A percentile compares a stretch with the other conserved stretches of the same genome.
phyloP scores from a whole-genome alignment of 305 asterid species.

The Andrographis paniculata region DNA sequence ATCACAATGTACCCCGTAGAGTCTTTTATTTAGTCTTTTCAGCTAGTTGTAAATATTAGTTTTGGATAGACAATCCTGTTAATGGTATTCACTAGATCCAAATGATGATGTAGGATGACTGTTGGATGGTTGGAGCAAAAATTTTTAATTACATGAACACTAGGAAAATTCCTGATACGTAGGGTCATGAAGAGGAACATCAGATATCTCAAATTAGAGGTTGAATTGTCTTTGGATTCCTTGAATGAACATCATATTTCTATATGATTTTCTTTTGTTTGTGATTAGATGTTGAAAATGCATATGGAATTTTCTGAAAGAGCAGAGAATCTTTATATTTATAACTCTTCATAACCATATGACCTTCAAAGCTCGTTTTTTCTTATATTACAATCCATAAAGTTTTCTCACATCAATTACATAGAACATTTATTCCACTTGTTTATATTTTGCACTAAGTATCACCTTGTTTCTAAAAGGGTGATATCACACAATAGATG shows the following conservation, averaged over 20 bases:
- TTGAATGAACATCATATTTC: too few relatives aligned
- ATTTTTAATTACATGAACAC: conserved; percentile 33
- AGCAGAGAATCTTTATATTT: too few relatives aligned
- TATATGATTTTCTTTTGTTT: too few relatives aligned
- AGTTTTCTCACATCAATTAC: not conserved
- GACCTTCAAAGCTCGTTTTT: too few relatives aligned
- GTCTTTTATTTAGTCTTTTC: not conserved
- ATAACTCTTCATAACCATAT: too few relatives aligned
- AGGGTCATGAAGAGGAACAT: conserved; percentile 23
- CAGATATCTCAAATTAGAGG: not conserved
- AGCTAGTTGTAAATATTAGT: conserved; percentile 4
- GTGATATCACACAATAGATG: not conserved
- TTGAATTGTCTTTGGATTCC: too few relatives aligned
- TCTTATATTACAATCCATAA: not conserved
- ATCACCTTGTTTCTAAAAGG: not conserved
- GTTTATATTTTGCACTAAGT: not conserved
- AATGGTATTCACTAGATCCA: conserved; percentile 65
- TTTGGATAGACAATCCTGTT: conserved; percentile 47
- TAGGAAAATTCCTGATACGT: conserved; percentile 32
- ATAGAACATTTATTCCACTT: not conserved
- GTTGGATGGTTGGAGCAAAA: conserved; percentile 40
- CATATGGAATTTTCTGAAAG: too few relatives aligned
- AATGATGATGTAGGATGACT: conserved; percentile 72
- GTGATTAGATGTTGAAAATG: too few relatives aligned
- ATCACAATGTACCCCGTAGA: not conserved